phyloP scores from a whole-genome alignment of 192 early-diverging fungal species.

The Podila clonocystis region DNA sequence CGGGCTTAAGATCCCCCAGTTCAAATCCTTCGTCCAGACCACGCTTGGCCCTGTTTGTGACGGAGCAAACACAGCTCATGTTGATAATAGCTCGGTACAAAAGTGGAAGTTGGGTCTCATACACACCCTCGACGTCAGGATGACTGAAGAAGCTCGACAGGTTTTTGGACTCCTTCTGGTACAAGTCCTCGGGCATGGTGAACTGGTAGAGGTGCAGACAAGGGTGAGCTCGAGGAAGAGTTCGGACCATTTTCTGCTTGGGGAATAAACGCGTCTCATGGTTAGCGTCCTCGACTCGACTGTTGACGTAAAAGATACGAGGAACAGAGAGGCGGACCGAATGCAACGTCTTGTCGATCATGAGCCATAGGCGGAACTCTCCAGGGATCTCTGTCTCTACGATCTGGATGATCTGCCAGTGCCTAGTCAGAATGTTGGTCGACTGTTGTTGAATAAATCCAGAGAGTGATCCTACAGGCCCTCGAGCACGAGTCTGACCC shows the following conservation, averaged over 20 bases:
- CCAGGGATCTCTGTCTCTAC: slow-evolving; percentile 85
- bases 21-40: slow-evolving; percentile 59
- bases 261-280: slow-evolving; percentile 31
- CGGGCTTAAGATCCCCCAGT: slow-evolving; percentile 55
- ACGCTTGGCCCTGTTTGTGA: slow-evolving; percentile 23
- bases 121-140: slow-evolving; percentile 90
- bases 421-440: slow-evolving; percentile 65
- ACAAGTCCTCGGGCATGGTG: slow-evolving; percentile 83
- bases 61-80: slow-evolving; percentile 72
- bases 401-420: slow-evolving; percentile 92
- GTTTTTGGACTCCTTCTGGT: slow-evolving; percentile 73
- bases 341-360: slow-evolving; percentile 76
- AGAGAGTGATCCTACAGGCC: slow-evolving; percentile 41
- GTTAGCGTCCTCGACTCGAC: slow-evolving; percentile 54
- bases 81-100: slow-evolving; percentile 84
- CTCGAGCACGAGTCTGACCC: slow-evolving; percentile 43
- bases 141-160: slow-evolving; percentile 87
- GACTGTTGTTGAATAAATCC: slow-evolving; percentile 80
- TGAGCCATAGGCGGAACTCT: slow-evolving; percentile 88
- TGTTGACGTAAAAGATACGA: slow-evolving; percentile 87
- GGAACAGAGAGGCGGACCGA: slow-evolving; percentile 80
- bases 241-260: slow-evolving; percentile 55
- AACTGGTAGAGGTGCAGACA: slow-evolving; percentile 82
- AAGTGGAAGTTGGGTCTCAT: slow-evolving; percentile 90
- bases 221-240: slow-evolving; percentile 82